Base-by-base conservation (phyloP, 306 rosid species). In the Quercus bicolor region DNA sequence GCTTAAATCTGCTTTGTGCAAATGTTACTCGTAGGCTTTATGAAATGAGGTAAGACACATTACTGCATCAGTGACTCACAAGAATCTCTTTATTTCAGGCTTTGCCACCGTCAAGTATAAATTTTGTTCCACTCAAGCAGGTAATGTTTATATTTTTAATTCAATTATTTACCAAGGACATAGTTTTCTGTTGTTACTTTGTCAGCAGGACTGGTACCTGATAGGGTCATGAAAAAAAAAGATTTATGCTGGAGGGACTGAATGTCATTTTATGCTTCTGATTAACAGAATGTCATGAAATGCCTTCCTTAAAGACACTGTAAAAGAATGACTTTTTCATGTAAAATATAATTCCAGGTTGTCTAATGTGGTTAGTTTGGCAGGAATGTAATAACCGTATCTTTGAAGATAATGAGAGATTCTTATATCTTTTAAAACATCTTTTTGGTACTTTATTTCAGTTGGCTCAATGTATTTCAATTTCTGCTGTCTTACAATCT, bases 71-170 rank as follows among this genome's bases (percentile, higher is more conserved):
- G 68, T 68, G 55, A 79, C 82, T 64, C 70, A 80, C 70, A 75
- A 12, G 70, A 43, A 18, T 75, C 33, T 84, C 15, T 51, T 73
- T 70, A 56, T 79, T 78, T 65, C 94, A 94, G 98, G 97, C 97
- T 75, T 86, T 92, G 82, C 89, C 92, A 14, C 97, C 98, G 76
- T 77, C 93, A 28, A 85, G 86, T 70, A 92, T 94, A 86, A 86
- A 77, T 75, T 94, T 94, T 82, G 89, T 81, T 1, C 98, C 98
- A 24, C 85, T 94, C 54, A 90, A 95, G 84, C 98, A 95, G 98
- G 98, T 95, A 83, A 26, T 16, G 29, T 80, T 57, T 61, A 18
- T 80, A 15, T 66, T 68, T 76, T 76, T 31, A 74, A 75, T 68
- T 78, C 5, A 78, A 3, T 65, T 65, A 10, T 29, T 16, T 28